Evolutionary conservation across 331 rosid genomes (phyloP).

Genomic region (Quercus phellos): DNA sequence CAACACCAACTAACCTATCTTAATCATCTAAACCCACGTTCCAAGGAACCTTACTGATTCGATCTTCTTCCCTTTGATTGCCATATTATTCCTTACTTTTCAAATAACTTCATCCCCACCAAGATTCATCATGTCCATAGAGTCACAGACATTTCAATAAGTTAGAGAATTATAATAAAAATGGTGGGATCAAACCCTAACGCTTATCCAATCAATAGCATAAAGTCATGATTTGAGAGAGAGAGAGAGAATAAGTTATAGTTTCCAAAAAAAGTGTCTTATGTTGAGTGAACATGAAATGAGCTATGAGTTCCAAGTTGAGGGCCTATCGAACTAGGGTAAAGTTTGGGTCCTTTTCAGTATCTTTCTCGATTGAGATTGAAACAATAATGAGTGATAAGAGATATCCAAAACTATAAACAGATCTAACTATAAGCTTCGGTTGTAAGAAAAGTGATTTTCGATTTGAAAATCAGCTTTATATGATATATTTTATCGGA

Average conservation of each 20-base stretch:
- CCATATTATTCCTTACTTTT: conserved; percentile 32
- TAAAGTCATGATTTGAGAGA: conserved; percentile 3
- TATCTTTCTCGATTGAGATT: neutral
- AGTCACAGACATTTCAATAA: neutral
- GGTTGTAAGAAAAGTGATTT: too few relatives aligned
- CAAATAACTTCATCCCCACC: conserved; percentile 14
- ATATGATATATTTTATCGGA: too few relatives aligned
- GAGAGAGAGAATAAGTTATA: neutral
- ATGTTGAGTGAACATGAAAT: conserved; percentile 11
- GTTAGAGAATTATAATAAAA: neutral
- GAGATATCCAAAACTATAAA: neutral
- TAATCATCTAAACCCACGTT: conserved; percentile 30
- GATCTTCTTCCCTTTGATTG: conserved; percentile 29
- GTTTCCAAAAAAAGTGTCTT: neutral
- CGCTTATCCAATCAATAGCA: conserved; percentile 6
- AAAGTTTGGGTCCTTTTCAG: neutral
- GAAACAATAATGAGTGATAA: neutral
- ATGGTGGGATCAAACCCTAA: conserved; percentile 4
- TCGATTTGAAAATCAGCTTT: too few relatives aligned
- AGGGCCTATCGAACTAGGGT: neutral
- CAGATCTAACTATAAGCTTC: too few relatives aligned
- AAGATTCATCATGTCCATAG: conserved; percentile 17
- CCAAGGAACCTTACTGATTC: conserved; percentile 23
- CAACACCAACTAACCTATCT: conserved; percentile 30
- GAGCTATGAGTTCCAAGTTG: neutral